Evolutionary conservation across 2,329 filamentous ascomycete genomes (phyloP).

Genomic region (Pseudogymnoascus pannorum): DNA sequence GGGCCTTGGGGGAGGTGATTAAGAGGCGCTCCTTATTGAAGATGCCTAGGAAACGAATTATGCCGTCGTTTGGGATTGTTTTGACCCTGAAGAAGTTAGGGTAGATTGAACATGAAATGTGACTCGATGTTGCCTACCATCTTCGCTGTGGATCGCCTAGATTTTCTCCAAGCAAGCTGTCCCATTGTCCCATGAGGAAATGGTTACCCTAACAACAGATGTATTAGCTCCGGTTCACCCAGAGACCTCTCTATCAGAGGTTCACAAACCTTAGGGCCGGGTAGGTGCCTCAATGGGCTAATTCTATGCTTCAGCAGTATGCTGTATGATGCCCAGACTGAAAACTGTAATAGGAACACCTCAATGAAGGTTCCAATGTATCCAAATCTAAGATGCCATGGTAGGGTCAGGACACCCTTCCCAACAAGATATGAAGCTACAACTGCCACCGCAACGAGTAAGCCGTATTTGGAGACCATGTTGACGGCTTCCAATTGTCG

Average conservation of each 20-base stretch:
- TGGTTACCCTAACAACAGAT: slow-evolving; percentile 28
- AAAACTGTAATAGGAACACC: slow-evolving; percentile 33
- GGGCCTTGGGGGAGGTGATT: slow-evolving; percentile 52
- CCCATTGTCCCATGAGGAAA: slow-evolving; percentile 40
- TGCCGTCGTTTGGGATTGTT: slow-evolving; percentile 56
- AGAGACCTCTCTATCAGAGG: neutral
- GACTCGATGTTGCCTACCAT: slow-evolving; percentile 25
- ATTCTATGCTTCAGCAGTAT: slow-evolving; percentile 51
- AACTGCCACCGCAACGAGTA: neutral
- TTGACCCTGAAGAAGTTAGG: slow-evolving; percentile 39
- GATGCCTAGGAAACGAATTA: slow-evolving; percentile 58
- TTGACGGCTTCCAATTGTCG: neutral
- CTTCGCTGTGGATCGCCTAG: slow-evolving; percentile 32
- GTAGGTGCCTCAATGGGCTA: slow-evolving; percentile 50
- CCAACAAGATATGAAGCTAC: neutral
- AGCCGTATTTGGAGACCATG: neutral
- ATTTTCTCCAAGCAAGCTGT: slow-evolving; percentile 30
- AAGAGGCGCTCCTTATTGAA: slow-evolving; percentile 59
- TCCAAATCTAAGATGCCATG: neutral
- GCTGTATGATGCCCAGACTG: slow-evolving; percentile 32
- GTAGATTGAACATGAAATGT: slow-evolving; percentile 29
- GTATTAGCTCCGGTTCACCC: neutral
- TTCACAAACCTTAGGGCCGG: slow-evolving; percentile 40
- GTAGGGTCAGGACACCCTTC: neutral
- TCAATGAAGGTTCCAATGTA: slow-evolving; percentile 33